Evolutionary conservation across 2,329 filamentous ascomycete genomes (phyloP), one percentile per base, ranked within the genome.

Genomic region (Alternaria sp.): DNA sequence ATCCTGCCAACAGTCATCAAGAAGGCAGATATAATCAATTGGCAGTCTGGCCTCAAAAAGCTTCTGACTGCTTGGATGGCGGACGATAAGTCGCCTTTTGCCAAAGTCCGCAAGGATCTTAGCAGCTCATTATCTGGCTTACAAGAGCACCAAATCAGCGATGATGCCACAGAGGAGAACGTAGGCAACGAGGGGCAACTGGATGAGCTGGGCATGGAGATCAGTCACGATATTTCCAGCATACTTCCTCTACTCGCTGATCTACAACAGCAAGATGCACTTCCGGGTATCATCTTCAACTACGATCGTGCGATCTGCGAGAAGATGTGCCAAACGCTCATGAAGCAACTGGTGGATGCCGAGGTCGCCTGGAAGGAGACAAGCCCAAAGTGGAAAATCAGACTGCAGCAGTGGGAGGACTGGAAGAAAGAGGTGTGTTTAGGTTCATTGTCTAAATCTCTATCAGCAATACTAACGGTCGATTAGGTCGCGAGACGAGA

Each of bases 271-370:
- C 84, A 87, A 55, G 84, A 86, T 54, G 89, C 88, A 0, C 80
- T 94, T 1, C 91, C 90, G 0, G 90, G 88, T 0, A 86, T 94
- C 11, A 74, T 93, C 1, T 94, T 94, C 80, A 91, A 91, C 70
- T 94, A 91, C 66, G 88, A 93, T 63, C 86, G 90, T 46, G 74
- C 75, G 2, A 75, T 79, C 29, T 93, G 91, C 67, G 90, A 92
- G 73, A 72, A 75, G 9, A 84, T 90, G 28, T 83, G 85, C 26
- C 65, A 73, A 24, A 68, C 76, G 0, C 66, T 93, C 0, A 72
- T 88, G 2, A 65, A 74, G 0, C 80, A 86, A 57, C 78, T 93
- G 0, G 71, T 82, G 49, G 69, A 79, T 1, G 82, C 84, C 0
- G 89, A 91, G 67, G 63, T 77, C 0, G 66, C 71, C 7, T 90